These are phyloP conservation scores for Begonia masoniana DNA, from an alignment of 306 rosid genomes.

Conservation along the genomic window DNA sequence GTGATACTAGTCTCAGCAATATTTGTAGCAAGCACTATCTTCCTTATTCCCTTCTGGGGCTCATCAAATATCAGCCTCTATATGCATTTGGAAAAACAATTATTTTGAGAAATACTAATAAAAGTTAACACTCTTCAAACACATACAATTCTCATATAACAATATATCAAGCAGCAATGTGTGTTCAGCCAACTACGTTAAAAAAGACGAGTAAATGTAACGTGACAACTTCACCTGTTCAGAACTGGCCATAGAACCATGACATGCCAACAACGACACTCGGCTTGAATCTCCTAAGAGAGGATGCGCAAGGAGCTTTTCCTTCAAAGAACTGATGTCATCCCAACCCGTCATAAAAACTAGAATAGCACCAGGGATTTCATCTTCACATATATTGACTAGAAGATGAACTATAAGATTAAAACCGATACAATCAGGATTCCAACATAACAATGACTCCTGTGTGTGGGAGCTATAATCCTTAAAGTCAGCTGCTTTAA, in stretches of 20 bases:
- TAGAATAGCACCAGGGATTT: constrained; percentile 76
- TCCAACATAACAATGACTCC: constrained; percentile 87
- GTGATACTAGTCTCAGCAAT: constrained; percentile 98
- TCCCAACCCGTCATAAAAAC: constrained; percentile 99
- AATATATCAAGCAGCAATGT: too few relatives aligned
- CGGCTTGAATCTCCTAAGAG: constrained; percentile 58
- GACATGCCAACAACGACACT: constrained; percentile 75
- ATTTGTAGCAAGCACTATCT: constrained; percentile 90
- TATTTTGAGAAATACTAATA: too few relatives aligned
- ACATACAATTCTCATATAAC: too few relatives aligned
- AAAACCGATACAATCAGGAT: constrained; percentile 85
- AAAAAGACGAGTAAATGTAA: constrained; percentile 1
- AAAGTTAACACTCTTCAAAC: too few relatives aligned
- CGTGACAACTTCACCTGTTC: constrained; percentile 59
- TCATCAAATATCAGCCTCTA: constrained; percentile 86
- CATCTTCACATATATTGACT: constrained; percentile 65
- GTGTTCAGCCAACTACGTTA: neutral
- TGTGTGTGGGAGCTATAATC: constrained; percentile 57
- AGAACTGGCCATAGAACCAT: constrained; percentile 92
- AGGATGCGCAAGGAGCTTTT: constrained; percentile 58
- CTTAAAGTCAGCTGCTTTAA: constrained; percentile 58
- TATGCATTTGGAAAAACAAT: constrained; percentile 20
- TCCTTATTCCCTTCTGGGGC: constrained; percentile 72
- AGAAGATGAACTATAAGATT: constrained; percentile 67
- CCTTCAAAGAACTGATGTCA: constrained; percentile 78